A percentile compares a stretch with the other conserved stretches of the same genome.
Conservation (phyloP, 805 yeast genomes). For the Ogataea pini region DNA sequence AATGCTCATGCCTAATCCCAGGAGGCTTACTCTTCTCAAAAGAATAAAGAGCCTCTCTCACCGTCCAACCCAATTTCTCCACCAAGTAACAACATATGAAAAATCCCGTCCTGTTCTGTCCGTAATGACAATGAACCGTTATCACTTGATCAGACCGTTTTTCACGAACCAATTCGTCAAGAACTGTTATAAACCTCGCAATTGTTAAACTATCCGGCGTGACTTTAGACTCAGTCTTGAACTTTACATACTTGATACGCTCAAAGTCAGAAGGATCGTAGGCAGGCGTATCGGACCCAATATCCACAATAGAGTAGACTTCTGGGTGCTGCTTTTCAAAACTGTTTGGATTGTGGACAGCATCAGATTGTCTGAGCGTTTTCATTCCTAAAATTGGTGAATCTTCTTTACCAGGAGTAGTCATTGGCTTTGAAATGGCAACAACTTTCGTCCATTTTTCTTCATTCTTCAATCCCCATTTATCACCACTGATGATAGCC, state of each 20-base stretch:
- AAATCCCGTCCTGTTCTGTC: slow-evolving; percentile 78
- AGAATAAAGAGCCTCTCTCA: slow-evolving; percentile 61
- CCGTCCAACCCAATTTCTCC: slow-evolving; percentile 58
- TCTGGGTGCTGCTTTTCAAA: slow-evolving; percentile 54
- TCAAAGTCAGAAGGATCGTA: slow-evolving; percentile 61
- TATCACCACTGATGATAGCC: slow-evolving; percentile 64
- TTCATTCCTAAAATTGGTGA: slow-evolving; percentile 70
- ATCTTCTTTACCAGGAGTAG: slow-evolving; percentile 28
- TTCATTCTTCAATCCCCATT: slow-evolving; percentile 80
- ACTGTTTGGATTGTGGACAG: slow-evolving; percentile 54
- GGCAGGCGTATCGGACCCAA: slow-evolving; percentile 69
- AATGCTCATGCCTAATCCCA: slow-evolving; percentile 77
- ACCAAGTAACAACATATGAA: slow-evolving; percentile 68
- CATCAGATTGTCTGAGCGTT: slow-evolving; percentile 67
- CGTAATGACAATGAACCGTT: slow-evolving; percentile 80
- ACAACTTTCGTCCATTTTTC: slow-evolving; percentile 64
- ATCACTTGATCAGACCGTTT: slow-evolving; percentile 39
- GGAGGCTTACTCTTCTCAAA: slow-evolving; percentile 61
- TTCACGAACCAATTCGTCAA: slow-evolving; percentile 44
- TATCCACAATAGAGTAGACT: slow-evolving; percentile 63
- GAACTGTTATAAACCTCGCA: slow-evolving; percentile 52
- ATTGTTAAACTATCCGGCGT: slow-evolving; percentile 68
- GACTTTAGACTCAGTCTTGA: slow-evolving; percentile 76
- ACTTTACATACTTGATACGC: slow-evolving; percentile 61
- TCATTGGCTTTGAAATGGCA: slow-evolving; percentile 49